Evolutionary conservation across 169 alveolate species (phyloP).

Genomic region (Eimeria maxima): DNA sequence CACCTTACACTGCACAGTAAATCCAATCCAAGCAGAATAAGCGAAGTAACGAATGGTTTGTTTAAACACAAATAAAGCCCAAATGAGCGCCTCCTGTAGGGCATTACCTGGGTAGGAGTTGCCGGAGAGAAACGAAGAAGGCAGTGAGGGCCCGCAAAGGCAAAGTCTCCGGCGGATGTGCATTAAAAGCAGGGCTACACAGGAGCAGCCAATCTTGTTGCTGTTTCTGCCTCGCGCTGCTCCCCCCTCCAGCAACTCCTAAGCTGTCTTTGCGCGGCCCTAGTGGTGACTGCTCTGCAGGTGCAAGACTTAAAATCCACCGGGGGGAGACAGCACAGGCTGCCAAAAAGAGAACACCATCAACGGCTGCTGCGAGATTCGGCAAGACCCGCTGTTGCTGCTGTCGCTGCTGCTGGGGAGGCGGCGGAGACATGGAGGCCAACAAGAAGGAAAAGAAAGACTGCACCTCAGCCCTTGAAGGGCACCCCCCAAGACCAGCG

Average conservation of each 20-base stretch:
- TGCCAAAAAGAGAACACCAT: constrained; percentile 34
- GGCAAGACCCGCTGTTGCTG: constrained; percentile 21
- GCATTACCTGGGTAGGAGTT: constrained; percentile 43
- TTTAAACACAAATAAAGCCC: neutral
- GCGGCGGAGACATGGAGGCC: neutral
- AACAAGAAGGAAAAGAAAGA: neutral
- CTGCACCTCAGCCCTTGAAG: constrained; percentile 22
- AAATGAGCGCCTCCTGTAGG: neutral
- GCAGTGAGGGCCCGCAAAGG: constrained; percentile 7
- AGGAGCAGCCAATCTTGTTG: constrained; percentile 43
- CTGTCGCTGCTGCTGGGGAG: constrained; percentile 44
- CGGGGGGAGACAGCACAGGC: constrained; percentile 60
- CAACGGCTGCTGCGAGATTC: constrained; percentile 30
- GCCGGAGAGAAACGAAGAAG: constrained; percentile 3
- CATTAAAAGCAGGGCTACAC: neutral
- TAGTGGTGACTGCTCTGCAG: neutral
- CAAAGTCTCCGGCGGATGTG: constrained; percentile 2
- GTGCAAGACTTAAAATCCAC: neutral
- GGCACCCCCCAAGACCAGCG: neutral
- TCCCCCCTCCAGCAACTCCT: neutral
- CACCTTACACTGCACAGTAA: neutral
- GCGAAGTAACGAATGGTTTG: neutral
- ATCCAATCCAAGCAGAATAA: neutral
- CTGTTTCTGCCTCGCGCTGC: neutral
- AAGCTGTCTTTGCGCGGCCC: neutral